Evolutionary conservation across 805 yeast genomes (phyloP), one percentile per base, ranked within the genome.

Genomic region (Ogataea sp.): DNA sequence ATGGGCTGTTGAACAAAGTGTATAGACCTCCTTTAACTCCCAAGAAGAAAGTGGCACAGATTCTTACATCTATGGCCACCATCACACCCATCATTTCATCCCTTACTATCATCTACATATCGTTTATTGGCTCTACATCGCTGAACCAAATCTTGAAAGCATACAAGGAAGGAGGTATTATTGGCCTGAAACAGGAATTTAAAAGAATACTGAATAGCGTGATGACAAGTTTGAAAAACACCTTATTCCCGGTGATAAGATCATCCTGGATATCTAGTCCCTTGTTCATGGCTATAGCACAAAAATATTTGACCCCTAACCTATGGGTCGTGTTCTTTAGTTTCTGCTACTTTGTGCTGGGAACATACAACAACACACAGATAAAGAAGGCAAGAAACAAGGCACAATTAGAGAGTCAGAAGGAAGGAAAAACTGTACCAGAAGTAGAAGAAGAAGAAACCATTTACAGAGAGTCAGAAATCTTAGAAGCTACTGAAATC

Each of bases 281-380:
- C 11, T 49, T 71, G 3, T 69, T 78, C 5, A 57, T 78, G 50
- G 48, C 70, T 1, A 42, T 76, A 24, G 83, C 84, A 5, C 87
- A 80, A 51, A 71, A 63, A 38, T 75, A 66, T 44, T 47, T 80
- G 11, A 62, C 67, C 8, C 80, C 80, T 2, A 75, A 78, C 48
- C 59, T 71, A 24, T 80, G 87, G 87, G 78, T 75, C 10, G 75
- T 75, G 3, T 79, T 78, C 52, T 77, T 77, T 59, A 72, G 70
- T 46, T 45, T 74, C 25, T 72, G 78, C 18, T 78, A 71, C 49
- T 78, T 78, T 46, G 52, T 78, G 5, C 58, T 79, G 41, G 83
- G 83, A 1, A 79, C 85, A 1, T 66, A 68, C 40, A 82, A 79
- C 48, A 80, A 80, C 50, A 69, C 76, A 5, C 34, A 26, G 24